Conservation (phyloP, 352 stramenopile genomes). For the Phytophthora colocasiae region DNA sequence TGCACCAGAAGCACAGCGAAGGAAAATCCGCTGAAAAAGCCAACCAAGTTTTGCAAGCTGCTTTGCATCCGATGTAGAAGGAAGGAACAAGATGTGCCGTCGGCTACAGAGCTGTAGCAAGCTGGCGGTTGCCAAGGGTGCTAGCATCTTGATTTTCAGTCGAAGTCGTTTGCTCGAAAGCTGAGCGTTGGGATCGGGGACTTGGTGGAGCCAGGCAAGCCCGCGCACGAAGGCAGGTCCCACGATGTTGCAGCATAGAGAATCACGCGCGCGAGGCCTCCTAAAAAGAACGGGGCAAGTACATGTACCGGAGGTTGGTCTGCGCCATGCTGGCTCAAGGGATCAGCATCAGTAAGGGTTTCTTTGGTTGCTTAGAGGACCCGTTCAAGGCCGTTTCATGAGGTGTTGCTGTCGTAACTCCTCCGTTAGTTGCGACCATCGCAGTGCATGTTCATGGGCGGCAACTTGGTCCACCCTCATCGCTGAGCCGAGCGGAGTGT, state of each 20-base stretch:
- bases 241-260: conserved; percentile 33
- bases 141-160: conserved; percentile 9
- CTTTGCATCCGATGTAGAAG: conserved; percentile 1
- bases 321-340: too few relatives aligned
- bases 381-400: conserved; percentile 1
- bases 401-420: conserved; percentile 2
- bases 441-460: background rate
- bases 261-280: conserved; percentile 7
- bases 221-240: conserved; percentile 10
- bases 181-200: conserved; percentile 8
- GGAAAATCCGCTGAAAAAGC: conserved; percentile 10
- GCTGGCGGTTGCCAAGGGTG: background rate
- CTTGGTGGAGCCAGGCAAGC: conserved; percentile 25
- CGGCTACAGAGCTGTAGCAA: conserved; percentile 1
- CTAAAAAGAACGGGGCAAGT: conserved; percentile 16
- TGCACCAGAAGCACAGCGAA: conserved; percentile 1
- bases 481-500: conserved; percentile 18
- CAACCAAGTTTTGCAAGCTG: background rate
- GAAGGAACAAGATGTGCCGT: conserved; percentile 5
- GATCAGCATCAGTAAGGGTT: too few relatives aligned
- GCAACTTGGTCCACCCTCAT: conserved; percentile 20
- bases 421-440: conserved; percentile 2
- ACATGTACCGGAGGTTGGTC: too few relatives aligned
- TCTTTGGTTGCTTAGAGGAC: too few relatives aligned
- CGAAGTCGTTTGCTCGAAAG: conserved; percentile 6